Base-by-base conservation (phyloP, 768 basidiomycete genomes). In the Phanerochaete sordida region DNA sequence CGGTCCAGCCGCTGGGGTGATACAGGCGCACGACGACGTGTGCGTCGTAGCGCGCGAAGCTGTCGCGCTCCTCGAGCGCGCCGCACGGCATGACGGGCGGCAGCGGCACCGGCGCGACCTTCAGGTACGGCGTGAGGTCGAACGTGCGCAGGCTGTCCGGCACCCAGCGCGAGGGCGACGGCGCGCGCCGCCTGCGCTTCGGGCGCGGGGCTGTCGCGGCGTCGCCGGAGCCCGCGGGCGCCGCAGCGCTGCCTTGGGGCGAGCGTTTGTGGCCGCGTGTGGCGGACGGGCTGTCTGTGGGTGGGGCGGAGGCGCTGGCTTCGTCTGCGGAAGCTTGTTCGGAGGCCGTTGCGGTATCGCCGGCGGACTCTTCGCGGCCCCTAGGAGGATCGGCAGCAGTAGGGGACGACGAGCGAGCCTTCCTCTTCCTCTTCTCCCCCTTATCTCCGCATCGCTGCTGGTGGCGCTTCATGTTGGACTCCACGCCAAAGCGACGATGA, bases 381-480 rank as follows among this genome's bases (percentile, higher is more conserved):
- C 8, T 16, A 16, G 8, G 5, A 16, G 11, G 8, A 9, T 4
- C 39, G 11, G 7, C 39, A 4, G 39, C 11, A 16, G 39, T 43
- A 4, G 11, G 8, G 4, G 59, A 46, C 21, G 56, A 31, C 16
- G 56, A 27, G n/a, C 52, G n/a, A 26, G 44, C 13, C 59, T 16
- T n/a, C n/a, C n/a, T n/a, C n/a, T n/a, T n/a, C n/a, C n/a, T n/a
- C n/a, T n/a, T n/a, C n/a, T n/a, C n/a, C n/a, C n/a, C 54, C n/a
- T 50, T 13, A 4, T 4, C 1, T 19, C 21, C 53, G 46, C 46
- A 59, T 63, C 56, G 57, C 66, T 58, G 70, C 65, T 84, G 83
- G 75, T 92, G 90, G 48, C 90, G 81, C 67, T 90, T 91, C 57
- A 90, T 77, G 73, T 92, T 92, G 62, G 90, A 91, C 27, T 83